Evolutionary conservation across 2,329 filamentous ascomycete genomes (phyloP).

Genomic region (Aspergillus spinulosporus): DNA sequence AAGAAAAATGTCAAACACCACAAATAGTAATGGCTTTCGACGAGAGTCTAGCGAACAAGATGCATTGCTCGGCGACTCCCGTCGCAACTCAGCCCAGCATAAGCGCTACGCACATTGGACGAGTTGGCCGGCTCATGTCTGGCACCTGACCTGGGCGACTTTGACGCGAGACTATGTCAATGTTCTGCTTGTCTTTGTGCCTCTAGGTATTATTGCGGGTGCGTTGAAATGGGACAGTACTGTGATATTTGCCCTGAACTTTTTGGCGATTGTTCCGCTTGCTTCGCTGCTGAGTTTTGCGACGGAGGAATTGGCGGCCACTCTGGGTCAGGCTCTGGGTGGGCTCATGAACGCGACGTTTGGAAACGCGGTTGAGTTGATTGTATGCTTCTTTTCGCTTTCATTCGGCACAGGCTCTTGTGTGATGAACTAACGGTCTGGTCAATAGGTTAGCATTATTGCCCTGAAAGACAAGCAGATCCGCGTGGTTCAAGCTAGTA

Average conservation of each 20-base stretch:
- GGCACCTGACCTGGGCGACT: constrained; percentile 46
- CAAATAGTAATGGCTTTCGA: constrained; percentile 31
- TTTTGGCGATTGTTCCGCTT: constrained; percentile 64
- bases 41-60: constrained; percentile 37
- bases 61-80: constrained; percentile 30
- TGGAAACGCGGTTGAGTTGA: constrained; percentile 66
- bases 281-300: constrained; percentile 64
- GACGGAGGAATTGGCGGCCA: constrained; percentile 62
- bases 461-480: constrained; percentile 83
- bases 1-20: constrained; percentile 32
- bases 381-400: constrained; percentile 54
- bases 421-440: constrained; percentile 1
- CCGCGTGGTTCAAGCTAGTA: constrained; percentile 94
- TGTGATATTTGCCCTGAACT: constrained; percentile 63
- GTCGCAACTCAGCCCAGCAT: constrained; percentile 28
- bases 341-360: constrained; percentile 67
- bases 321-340: constrained; percentile 62
- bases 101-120: constrained; percentile 42
- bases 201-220: constrained; percentile 63
- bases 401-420: not conserved
- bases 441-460: constrained; percentile 77
- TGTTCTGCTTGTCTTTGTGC: constrained; percentile 64
- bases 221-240: constrained; percentile 59
- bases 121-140: constrained; percentile 41
- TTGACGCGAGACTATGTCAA: constrained; percentile 58